phyloP scores from a whole-genome alignment of 139 green algal species.

The Chlorella sp. region DNA sequence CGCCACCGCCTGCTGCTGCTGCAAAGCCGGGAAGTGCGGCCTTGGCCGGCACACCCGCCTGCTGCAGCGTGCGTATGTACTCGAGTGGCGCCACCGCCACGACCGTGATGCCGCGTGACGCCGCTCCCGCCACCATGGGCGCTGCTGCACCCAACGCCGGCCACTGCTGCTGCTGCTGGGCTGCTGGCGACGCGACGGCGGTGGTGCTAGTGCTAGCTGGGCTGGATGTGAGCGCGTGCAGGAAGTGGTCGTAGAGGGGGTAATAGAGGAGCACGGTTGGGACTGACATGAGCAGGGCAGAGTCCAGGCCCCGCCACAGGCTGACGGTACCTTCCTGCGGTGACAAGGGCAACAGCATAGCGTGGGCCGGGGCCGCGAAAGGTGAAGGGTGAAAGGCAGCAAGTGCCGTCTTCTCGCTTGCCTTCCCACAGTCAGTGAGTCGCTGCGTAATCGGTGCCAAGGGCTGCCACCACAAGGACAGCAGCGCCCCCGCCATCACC shows the following conservation, averaged over 20 bases:
- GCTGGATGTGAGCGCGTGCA: conserved; percentile 25
- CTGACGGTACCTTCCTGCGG: conserved; percentile 52
- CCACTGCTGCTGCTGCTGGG: not conserved
- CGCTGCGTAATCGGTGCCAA: too few species aligned
- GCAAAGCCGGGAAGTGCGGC: not conserved
- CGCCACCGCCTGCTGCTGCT: not conserved
- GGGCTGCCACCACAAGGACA: too few species aligned
- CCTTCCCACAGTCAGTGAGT: too few species aligned
- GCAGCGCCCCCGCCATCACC: too few species aligned
- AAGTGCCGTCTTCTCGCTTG: too few species aligned
- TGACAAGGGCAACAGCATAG: too few species aligned
- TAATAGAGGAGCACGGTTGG: conserved; percentile 94
- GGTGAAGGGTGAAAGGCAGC: too few species aligned
- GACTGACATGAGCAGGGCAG: conserved; percentile 66
- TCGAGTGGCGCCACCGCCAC: conserved; percentile 78
- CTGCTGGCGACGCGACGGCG: too few species aligned
- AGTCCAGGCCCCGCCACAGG: conserved; percentile 72
- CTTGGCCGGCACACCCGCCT: conserved; percentile 30
- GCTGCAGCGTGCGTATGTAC: conserved; percentile 70
- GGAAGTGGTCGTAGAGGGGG: conserved; percentile 85
- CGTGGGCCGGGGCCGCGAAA: too few species aligned
- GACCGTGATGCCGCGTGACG: conserved; percentile 59
- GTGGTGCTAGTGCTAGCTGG: too few species aligned
- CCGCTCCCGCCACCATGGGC: conserved; percentile 61
- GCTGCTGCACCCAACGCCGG: conserved; percentile 21